phyloP scores from a whole-genome alignment of 2,329 filamentous ascomycete species.

The Calonectria hongkongensis region DNA sequence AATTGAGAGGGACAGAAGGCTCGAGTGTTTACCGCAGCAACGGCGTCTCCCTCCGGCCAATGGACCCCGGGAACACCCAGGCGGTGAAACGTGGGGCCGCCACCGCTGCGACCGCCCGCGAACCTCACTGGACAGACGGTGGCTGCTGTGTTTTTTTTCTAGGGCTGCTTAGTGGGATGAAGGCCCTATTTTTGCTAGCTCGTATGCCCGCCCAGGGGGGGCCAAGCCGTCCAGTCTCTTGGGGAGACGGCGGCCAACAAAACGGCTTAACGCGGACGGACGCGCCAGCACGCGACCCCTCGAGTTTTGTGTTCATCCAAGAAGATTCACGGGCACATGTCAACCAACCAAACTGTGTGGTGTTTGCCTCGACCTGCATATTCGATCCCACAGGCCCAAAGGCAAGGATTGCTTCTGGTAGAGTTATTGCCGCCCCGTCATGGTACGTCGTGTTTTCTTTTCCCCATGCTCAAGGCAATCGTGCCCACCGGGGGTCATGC shows the following conservation, averaged over 20 bases:
- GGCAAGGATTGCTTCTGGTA: conserved; percentile 31
- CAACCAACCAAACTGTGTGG: conserved; percentile 43
- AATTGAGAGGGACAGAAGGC: conserved; percentile 34
- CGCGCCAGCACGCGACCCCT: conserved; percentile 50
- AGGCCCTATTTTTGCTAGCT: conserved; percentile 13
- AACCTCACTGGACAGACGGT: conserved; percentile 26
- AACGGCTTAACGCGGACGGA: conserved; percentile 62
- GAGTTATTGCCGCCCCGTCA: conserved; percentile 30
- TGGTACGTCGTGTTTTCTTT: conserved; percentile 45
- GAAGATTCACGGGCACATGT: conserved; percentile 30
- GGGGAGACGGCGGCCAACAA: conserved; percentile 44
- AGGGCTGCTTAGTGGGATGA: conserved; percentile 25
- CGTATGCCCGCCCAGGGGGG: conserved; percentile 2
- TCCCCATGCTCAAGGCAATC: conserved; percentile 12
- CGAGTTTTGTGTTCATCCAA: conserved; percentile 25
- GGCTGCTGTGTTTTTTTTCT: conserved; percentile 23
- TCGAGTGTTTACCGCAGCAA: conserved; percentile 59
- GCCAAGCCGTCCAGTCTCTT: background rate
- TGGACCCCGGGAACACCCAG: conserved; percentile 38
- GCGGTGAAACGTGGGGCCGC: conserved; percentile 51
- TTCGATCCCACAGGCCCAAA: conserved; percentile 12
- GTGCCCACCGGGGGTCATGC: conserved; percentile 11
- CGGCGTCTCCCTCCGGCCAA: conserved; percentile 48
- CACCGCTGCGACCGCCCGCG: conserved; percentile 23
- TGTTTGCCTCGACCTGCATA: conserved; percentile 33